Base-by-base conservation (phyloP, 129 eudicot genomes). In the Cynara cardunculus region DNA sequence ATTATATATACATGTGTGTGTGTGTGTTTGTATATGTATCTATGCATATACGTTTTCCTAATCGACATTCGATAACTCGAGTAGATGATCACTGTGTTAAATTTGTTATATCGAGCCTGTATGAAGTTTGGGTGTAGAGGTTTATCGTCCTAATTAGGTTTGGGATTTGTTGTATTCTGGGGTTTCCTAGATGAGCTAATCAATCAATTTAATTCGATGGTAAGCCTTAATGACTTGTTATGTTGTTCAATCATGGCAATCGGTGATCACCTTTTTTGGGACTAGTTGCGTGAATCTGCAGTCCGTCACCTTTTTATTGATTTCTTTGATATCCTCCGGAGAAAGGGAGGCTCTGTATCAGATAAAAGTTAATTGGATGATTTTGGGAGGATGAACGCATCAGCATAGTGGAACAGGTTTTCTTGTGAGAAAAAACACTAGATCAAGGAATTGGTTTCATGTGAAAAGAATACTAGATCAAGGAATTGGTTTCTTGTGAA, bases 81-180 rank as follows among this genome's bases (percentile, higher is more conserved):
- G 3, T 18, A 73, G 41, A 24, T 27, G 49, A 71, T 53, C 34
- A 26, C 0, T 16, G 25, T 24, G 8, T 64, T 14, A 12, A 62
- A 76, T 21, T 76, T 7, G 10, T 39, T 13, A 1, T 25, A 34
- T 41, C 25, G 35, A 22, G 28, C 75, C 25, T 34, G n/a, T 39
- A 8, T n/a, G 26, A 49, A 31, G 75, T 71, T 71, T 71, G 18
- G 26, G 30, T 28, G 30, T 80, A 28, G 83, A 53, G 83, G 77
- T 80, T 71, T 71, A 32, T 71, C 19, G 13, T 32, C 21, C 16
- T 59, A 21, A 26, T 78, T 78, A 49, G 83, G 83, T 70, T 69
- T 78, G 3, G 44, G 74, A 19, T 67, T 76, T 76, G 31, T 24
- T 65, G 59, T 21, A 31, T 59, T 76, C 5, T 61, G 1, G 28